A percentile compares a stretch with the other conserved stretches of the same genome.
These are phyloP conservation scores for Kurtzmaniella fragi DNA, from an alignment of 805 yeast species.

Conservation along the genomic window DNA sequence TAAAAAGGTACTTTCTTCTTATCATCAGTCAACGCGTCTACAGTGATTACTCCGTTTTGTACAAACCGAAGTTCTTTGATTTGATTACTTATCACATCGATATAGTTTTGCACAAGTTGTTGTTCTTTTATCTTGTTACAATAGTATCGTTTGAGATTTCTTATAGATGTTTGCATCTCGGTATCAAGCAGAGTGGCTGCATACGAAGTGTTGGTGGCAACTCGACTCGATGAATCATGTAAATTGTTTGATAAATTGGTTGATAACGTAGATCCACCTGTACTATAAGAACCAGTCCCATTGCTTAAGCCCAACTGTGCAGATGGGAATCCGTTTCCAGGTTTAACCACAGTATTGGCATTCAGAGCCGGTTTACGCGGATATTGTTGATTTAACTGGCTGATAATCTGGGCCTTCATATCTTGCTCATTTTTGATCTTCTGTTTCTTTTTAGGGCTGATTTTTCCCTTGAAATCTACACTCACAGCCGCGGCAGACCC, in stretches of 20 bases:
- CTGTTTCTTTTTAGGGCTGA: constrained; percentile 9
- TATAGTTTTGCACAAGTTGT: constrained; percentile 36
- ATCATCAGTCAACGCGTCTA: constrained; percentile 29
- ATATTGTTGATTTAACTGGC: constrained; percentile 5
- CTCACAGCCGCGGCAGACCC: not conserved
- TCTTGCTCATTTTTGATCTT: constrained; percentile 7
- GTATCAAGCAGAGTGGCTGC: not conserved
- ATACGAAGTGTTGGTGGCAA: not conserved
- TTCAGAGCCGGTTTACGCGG: constrained; percentile 1
- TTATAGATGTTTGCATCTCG: constrained; percentile 4
- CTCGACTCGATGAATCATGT: not conserved
- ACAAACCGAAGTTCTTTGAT: constrained; percentile 39
- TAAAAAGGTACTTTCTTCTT: not conserved
- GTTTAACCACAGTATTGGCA: no score
- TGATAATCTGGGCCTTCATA: constrained; percentile 3
- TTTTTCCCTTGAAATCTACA: not conserved
- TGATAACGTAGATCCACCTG: not conserved
- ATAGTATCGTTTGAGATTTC: constrained; percentile 26
- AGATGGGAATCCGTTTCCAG: no score
- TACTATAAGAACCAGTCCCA: not conserved
- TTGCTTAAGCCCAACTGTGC: no score
- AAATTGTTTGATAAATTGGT: not conserved
- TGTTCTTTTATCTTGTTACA: constrained; percentile 37
- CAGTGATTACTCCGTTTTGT: constrained; percentile 39
- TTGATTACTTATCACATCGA: constrained; percentile 37